Evolutionary conservation across 352 stramenopile genomes (phyloP).

Genomic region (Thraustochytrium sp.): DNA sequence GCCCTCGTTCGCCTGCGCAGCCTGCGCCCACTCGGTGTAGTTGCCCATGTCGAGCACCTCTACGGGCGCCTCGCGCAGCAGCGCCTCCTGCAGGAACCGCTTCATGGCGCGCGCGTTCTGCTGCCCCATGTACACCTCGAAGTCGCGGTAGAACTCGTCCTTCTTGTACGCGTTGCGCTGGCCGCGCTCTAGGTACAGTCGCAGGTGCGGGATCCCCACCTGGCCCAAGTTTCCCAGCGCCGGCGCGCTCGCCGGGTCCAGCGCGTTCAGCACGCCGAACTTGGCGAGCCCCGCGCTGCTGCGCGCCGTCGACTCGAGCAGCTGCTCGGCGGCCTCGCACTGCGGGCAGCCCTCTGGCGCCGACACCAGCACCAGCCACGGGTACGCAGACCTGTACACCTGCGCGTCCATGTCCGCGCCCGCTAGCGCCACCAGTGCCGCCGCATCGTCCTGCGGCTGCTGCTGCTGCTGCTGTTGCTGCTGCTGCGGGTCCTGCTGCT

Average conservation of each 20-base stretch:
- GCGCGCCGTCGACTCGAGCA: not conserved
- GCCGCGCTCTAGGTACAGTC: conserved; percentile 1
- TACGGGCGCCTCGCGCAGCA: not conserved
- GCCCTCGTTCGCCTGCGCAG: not conserved
- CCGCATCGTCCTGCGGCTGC: too few relatives aligned
- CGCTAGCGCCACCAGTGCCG: not conserved
- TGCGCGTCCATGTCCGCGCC: not conserved
- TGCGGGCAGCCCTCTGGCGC: conserved; percentile 15
- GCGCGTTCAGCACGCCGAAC: not conserved
- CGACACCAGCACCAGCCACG: not conserved
- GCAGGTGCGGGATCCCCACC: not conserved
- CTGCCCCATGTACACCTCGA: not conserved
- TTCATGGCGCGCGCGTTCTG: conserved; percentile 25
- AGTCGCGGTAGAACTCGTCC: conserved; percentile 24
- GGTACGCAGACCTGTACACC: not conserved
- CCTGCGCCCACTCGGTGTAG: not conserved
- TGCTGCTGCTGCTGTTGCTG: too few relatives aligned
- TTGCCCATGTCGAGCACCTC: not conserved
- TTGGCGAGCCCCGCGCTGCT: not conserved
- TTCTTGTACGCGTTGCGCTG: conserved; percentile 34
- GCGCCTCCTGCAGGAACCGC: not conserved
- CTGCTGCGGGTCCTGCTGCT: too few relatives aligned
- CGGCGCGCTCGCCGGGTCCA: not conserved
- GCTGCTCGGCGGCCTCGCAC: not conserved
- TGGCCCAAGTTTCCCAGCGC: not conserved